Evolutionary conservation across 2,329 filamentous ascomycete species (phyloP).

Genomic region (Mariannaea sp.): DNA sequence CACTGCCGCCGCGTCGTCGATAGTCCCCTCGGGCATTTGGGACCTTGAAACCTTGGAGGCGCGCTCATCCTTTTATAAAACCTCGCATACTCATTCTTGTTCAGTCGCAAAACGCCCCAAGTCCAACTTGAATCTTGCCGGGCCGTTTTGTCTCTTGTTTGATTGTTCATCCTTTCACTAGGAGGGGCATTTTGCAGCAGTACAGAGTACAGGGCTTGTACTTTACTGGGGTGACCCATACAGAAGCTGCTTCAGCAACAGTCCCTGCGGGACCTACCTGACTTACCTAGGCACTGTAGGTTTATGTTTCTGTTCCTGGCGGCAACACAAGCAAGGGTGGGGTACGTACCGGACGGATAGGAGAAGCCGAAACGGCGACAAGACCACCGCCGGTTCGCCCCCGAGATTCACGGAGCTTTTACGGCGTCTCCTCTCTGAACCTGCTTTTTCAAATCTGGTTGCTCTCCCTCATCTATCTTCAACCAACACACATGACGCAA

Average conservation of each 20-base stretch:
- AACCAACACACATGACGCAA: slow-evolving; percentile 9
- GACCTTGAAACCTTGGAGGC: background rate
- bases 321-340: too few species aligned
- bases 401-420: slow-evolving; percentile 34
- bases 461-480: too few species aligned
- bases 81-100: too few species aligned
- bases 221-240: slow-evolving; percentile 5
- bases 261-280: too few species aligned
- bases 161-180: too few species aligned
- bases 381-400: slow-evolving; percentile 28
- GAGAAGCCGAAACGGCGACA: slow-evolving; percentile 33
- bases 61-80: background rate
- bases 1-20: slow-evolving; percentile 20
- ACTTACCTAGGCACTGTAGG: too few species aligned
- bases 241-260: too few species aligned
- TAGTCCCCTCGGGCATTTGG: slow-evolving; percentile 8
- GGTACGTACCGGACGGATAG: slow-evolving; percentile 37
- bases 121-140: background rate
- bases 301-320: slow-evolving; percentile 3
- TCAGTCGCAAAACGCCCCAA: too few species aligned
- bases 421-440: slow-evolving; percentile 20
- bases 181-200: too few species aligned
- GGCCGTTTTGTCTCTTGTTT: background rate
- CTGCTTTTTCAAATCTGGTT: background rate
- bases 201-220: slow-evolving; percentile 6